Percentiles rank a stretch among this genome's conserved stretches.
phyloP scores from a whole-genome alignment of 768 basidiomycete species.

The Mrakia gelida region DNA sequence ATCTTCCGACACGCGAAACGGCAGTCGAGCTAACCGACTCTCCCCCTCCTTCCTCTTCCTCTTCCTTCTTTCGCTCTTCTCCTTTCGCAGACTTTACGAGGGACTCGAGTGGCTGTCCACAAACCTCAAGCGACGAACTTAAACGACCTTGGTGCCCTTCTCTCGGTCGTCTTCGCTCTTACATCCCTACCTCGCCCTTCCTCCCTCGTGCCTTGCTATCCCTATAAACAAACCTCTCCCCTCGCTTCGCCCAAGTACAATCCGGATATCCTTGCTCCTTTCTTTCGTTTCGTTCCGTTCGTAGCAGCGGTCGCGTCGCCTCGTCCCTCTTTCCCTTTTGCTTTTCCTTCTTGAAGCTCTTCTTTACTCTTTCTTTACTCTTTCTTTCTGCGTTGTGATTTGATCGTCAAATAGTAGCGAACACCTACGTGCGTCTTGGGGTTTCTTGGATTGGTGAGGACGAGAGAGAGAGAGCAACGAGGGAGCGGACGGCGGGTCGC shows the following conservation, averaged over 20 bases:
- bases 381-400: neutral
- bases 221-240: neutral
- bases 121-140: conserved; percentile 42
- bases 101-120: conserved; percentile 70
- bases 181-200: neutral
- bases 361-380: neutral
- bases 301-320: neutral
- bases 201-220: conserved; percentile 7
- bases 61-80: neutral
- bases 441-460: too few species aligned
- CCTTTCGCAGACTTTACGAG: conserved; percentile 24
- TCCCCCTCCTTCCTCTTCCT: neutral
- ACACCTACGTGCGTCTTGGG: too few species aligned
- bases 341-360: too few species aligned
- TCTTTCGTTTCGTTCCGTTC: neutral
- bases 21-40: neutral
- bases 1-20: neutral
- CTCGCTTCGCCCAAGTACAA: neutral
- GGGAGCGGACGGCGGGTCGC: too few species aligned
- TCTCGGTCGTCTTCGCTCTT: neutral
- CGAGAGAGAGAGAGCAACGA: too few species aligned
- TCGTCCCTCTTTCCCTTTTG: neutral
- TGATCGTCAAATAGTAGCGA: neutral
- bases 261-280: neutral
- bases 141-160: neutral